Evolutionary conservation across 2,329 filamentous ascomycete genomes (phyloP), one percentile per base, ranked within the genome.

Genomic region (Alternaria metachromatica): DNA sequence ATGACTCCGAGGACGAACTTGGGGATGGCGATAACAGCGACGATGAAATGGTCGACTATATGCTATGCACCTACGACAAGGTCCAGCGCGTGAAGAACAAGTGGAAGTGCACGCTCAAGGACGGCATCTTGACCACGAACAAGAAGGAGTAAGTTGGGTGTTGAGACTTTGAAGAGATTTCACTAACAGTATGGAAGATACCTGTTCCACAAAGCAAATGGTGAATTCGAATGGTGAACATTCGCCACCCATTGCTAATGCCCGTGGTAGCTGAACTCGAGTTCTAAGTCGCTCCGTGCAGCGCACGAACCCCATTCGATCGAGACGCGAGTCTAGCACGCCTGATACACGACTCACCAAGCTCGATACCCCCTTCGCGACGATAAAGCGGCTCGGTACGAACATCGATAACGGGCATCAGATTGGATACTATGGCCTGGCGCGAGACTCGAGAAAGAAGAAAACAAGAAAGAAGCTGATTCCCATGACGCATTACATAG

Each of bases 11-110:
- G 66, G 96, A 98, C 65, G 90, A 93, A 11, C 82, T 89, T 55
- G 69, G 92, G 28, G 93, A 96, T 23, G 92, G 95, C 23, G 93
- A 96, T 33, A 94, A 96, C 55, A 92, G 94, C 13, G 93, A 96
- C 64, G 94, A 97, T 46, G 88, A 90, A 37, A 88, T 92, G 69
- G 90, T 91, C 1, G 92, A 97, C 72, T 94, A 96, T 78, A 98
- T 99, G 92, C 89, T 99, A 44, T 99, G 96, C 84, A 97, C 97
- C 79, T 99, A 99, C 79, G 96, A 99, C 84, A 99, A 99, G 84
- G 96, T 99, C 10, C 95, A 98, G 82, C 88, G 96, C 51, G 96
- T 98, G 75, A 99, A 99, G 89, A 99, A 98, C 84, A 99, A 78
- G 75, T 83, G 92, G 92, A 99, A 99, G 92, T 99, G 96, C 82